Base-by-base conservation (phyloP, 768 basidiomycete species). In the Kwoniella botswanensis region DNA sequence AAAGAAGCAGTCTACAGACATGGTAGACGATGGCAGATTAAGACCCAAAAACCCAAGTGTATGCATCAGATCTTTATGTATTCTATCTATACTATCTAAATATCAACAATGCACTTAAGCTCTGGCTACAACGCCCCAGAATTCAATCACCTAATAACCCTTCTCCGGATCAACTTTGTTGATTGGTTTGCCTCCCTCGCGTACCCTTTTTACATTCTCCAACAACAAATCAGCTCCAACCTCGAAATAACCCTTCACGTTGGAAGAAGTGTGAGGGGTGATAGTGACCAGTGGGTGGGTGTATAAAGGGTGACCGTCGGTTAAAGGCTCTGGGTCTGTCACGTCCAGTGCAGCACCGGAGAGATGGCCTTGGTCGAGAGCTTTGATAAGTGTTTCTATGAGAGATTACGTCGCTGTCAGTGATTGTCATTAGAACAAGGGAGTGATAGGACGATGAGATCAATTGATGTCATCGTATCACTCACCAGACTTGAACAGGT, bases 301-400 rank as follows among this genome's bases (percentile, higher is more conserved):
- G 72, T 70, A 85, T 15, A 85, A 73, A 2, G 79, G 75, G 73
- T 85, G 84, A 26, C 68, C 53, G 15, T 74, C 63, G 0, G 84
- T 79, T 6, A 85, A 77, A 0, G 85, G 85, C 71, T 85, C 85
- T 11, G 85, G 84, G 35, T 82, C 77, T 1, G 84, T 85, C 1
- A 85, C 85, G 75, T 84, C 83, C 10, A 84, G 68, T 13, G 79
- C 80, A 2, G 71, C 76, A 24, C 76, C 81, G 50, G 65, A 66
- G 43, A 82, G 69, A 41, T 71, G 72, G 26, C 65, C 70, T 21
- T 63, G 26, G 41, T 68, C 65, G 12, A 79, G 76, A 0, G 75
- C 71, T 26, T 67, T 42, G 41, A 80, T 59, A 26, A 79, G 70
- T 61, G 69, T 74, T 24, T 79, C 76, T 80, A 72, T 18, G 35